Evolutionary conservation across 2,329 filamentous ascomycete species (phyloP).

Genomic region (Dactylellina parvicollis): DNA sequence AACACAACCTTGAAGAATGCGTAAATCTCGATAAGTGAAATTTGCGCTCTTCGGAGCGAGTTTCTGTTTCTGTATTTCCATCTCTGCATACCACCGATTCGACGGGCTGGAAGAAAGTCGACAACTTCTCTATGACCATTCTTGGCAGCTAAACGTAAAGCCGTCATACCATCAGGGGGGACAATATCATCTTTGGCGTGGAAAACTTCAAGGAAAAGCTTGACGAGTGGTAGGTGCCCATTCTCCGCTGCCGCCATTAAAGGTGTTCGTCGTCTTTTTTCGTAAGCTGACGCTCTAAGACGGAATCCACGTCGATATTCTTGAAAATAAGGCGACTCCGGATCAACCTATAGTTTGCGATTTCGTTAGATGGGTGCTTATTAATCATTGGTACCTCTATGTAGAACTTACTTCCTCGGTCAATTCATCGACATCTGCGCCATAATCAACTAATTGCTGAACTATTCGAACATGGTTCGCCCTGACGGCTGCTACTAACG

Average conservation of each 20-base stretch:
- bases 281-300: conserved; percentile 16
- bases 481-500: conserved; percentile 41
- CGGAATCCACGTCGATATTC: conserved; percentile 13
- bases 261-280: conserved; percentile 25
- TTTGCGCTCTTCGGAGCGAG: conserved; percentile 12
- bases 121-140: conserved; percentile 46
- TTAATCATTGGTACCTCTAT: background rate
- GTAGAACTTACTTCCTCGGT: conserved; percentile 15
- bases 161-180: conserved; percentile 48
- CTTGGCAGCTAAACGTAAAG: conserved; percentile 39
- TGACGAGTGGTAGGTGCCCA: conserved; percentile 47
- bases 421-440: conserved; percentile 46
- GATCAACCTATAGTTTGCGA: conserved; percentile 30
- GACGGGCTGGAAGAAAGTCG: conserved; percentile 42
- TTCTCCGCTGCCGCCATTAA: conserved; percentile 51
- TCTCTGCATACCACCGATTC: conserved; percentile 40
- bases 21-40: conserved; percentile 19
- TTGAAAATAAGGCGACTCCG: background rate
- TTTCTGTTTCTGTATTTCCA: conserved; percentile 43
- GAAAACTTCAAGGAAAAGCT: conserved; percentile 49
- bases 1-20: conserved; percentile 8
- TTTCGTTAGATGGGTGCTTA: background rate
- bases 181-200: conserved; percentile 49
- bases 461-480: conserved; percentile 45
- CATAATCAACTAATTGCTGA: conserved; percentile 51